These are phyloP conservation scores for Saccharomyces hybrid DNA, from an alignment of 1,139 yeast genomes.

Conservation along the genomic window DNA sequence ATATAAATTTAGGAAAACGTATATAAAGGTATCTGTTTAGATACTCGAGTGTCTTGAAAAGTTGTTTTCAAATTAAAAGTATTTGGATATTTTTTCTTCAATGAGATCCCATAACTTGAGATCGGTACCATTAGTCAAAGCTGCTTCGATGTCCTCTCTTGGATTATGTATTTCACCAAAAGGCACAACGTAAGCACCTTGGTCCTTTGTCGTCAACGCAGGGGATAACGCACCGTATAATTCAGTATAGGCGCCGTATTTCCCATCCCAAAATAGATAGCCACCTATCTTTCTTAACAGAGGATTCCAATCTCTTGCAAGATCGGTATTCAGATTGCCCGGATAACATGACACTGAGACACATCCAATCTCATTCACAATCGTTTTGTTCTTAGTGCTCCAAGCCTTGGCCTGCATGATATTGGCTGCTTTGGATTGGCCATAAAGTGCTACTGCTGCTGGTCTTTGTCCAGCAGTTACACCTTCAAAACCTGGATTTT, in stretches of 20 bases:
- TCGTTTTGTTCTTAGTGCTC: slow-evolving; percentile 34
- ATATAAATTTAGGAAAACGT: too few species aligned
- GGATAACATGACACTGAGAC: slow-evolving; percentile 42
- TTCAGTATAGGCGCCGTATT: slow-evolving; percentile 39
- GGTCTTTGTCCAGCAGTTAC: slow-evolving; percentile 27
- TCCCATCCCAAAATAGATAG: slow-evolving; percentile 24
- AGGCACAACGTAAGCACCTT: slow-evolving; percentile 33
- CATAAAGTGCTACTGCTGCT: slow-evolving; percentile 23
- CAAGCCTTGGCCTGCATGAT: slow-evolving; percentile 40
- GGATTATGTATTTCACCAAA: slow-evolving; percentile 27
- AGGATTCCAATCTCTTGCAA: slow-evolving; percentile 32
- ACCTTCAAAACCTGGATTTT: slow-evolving; percentile 30
- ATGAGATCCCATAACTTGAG: slow-evolving; percentile 22
- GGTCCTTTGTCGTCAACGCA: slow-evolving; percentile 28
- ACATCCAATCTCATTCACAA: slow-evolving; percentile 29
- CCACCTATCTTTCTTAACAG: slow-evolving; percentile 9
- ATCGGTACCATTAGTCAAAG: slow-evolving; percentile 23
- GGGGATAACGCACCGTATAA: slow-evolving; percentile 38
- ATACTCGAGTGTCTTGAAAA: too few species aligned
- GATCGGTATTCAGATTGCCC: slow-evolving; percentile 39
- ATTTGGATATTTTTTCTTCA: slow-evolving; percentile 14
- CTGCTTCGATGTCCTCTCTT: slow-evolving; percentile 24
- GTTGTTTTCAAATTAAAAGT: neutral
- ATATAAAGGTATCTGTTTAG: too few species aligned
- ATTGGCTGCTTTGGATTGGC: slow-evolving; percentile 44